Evolutionary conservation across 805 yeast genomes (phyloP).

Genomic region (Teunomyces aglyptinius): DNA sequence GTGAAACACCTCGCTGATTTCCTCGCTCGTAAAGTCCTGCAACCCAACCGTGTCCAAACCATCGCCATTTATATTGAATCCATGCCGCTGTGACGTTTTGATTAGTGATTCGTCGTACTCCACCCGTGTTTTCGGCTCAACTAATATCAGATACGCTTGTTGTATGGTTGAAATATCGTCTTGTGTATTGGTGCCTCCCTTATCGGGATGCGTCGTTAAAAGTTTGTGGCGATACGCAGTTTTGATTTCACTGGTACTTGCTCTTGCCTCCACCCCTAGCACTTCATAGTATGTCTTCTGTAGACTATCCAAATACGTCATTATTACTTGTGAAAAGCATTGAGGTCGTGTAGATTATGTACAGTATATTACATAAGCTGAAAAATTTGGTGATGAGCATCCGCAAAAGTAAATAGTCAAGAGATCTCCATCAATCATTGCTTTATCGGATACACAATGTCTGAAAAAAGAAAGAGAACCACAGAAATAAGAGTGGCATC

Average conservation of each 20-base stretch:
- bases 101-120: constrained; percentile 53
- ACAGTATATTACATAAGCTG: background rate
- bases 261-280: constrained; percentile 48
- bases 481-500: constrained; percentile 41
- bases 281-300: constrained; percentile 49
- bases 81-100: constrained; percentile 32
- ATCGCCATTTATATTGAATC: constrained; percentile 51
- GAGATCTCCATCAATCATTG: too few species aligned
- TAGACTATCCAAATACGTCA: constrained; percentile 5
- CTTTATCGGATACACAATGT: background rate
- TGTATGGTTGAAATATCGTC: constrained; percentile 34
- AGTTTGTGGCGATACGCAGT: constrained; percentile 63
- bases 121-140: constrained; percentile 36
- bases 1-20: constrained; percentile 25
- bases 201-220: constrained; percentile 78
- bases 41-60: constrained; percentile 69
- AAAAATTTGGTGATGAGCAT: constrained; percentile 7
- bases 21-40: constrained; percentile 55
- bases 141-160: constrained; percentile 61
- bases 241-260: constrained; percentile 45
- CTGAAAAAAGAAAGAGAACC: constrained; percentile 31
- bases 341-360: background rate
- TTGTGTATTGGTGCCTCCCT: constrained; percentile 22
- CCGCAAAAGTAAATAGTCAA: background rate
- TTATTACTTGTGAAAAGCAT: background rate